A percentile compares a stretch with the other conserved stretches of the same genome.
These are phyloP conservation scores for Turritis glabra DNA, from an alignment of 345 rosid genomes.

Conservation along the genomic window DNA sequence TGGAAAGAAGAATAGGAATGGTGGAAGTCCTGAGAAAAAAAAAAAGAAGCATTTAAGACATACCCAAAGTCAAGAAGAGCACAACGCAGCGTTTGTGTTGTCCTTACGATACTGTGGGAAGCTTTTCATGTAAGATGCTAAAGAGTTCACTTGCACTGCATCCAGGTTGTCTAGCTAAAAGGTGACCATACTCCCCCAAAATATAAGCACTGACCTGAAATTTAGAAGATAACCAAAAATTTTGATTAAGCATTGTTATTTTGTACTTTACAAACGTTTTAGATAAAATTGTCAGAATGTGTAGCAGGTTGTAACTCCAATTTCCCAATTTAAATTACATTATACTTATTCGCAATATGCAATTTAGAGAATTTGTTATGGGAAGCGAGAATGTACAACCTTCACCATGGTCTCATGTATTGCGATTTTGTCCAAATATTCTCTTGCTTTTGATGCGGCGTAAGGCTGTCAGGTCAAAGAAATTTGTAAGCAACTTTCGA, in stretches of 20 bases:
- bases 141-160: conserved; percentile 96
- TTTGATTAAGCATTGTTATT: not conserved
- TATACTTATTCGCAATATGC: not conserved
- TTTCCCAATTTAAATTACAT: not conserved
- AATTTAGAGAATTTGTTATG: not conserved
- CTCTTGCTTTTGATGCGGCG: conserved; percentile 93
- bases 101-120: conserved; percentile 95
- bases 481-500: conserved; percentile 32
- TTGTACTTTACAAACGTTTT: conserved; percentile 11
- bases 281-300: not conserved
- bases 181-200: conserved; percentile 97
- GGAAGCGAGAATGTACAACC: conserved; percentile 53
- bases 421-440: conserved; percentile 91
- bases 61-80: conserved; percentile 19
- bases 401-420: conserved; percentile 99
- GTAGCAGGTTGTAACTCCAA: conserved; percentile 15
- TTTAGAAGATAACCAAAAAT: not conserved
- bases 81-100: conserved; percentile 14
- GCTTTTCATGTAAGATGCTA: conserved; percentile 84
- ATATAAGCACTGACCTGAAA: conserved; percentile 96
- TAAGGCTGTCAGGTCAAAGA: conserved; percentile 66
- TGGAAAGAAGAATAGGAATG: conserved; percentile 89
- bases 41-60: conserved; percentile 1
- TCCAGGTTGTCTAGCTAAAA: conserved; percentile 92
- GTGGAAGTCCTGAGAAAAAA: conserved; percentile 66